Percentiles rank a stretch among this genome's conserved stretches.
Conservation (phyloP, 1,139 yeast species). For the Taiozyma sp. region DNA sequence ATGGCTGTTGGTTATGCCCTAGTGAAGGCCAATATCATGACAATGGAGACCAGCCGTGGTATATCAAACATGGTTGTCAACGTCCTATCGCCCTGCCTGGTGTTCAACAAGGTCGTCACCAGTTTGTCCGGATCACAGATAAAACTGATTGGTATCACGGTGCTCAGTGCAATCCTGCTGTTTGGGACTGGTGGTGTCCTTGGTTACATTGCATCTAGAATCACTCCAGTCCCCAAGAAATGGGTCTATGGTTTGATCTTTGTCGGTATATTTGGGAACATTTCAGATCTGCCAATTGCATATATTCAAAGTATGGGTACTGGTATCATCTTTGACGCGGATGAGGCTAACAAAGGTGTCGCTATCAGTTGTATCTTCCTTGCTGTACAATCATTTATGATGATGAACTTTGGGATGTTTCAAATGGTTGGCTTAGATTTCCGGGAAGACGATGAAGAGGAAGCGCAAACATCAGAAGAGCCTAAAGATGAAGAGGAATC, state of each 20-base stretch:
- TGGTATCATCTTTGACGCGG: conserved; percentile 52
- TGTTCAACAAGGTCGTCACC: conserved; percentile 70
- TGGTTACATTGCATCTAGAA: conserved; percentile 25
- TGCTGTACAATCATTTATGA: conserved; percentile 62
- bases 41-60: conserved; percentile 71
- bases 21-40: conserved; percentile 61
- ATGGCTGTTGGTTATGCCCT: conserved; percentile 64
- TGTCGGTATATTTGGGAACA: conserved; percentile 71
- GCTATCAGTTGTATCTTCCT: conserved; percentile 79
- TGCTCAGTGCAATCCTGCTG: conserved; percentile 58
- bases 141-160: conserved; percentile 69
- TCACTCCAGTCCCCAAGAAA: conserved; percentile 54
- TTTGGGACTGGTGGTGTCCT: conserved; percentile 46
- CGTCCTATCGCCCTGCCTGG: conserved; percentile 72
- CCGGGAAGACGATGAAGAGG: conserved; percentile 24
- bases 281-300: conserved; percentile 87
- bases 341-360: conserved; percentile 69
- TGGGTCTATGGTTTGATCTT: conserved; percentile 83
- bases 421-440: conserved; percentile 71
- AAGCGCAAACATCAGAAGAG: neutral
- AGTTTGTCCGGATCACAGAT: conserved; percentile 70
- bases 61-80: conserved; percentile 69
- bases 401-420: conserved; percentile 77
- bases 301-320: conserved; percentile 77
- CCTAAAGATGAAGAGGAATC: neutral